These are phyloP conservation scores for Pleurozium schreberi DNA, from an alignment of 225 moss, liverwort and hornwort species.

Conservation along the genomic window DNA sequence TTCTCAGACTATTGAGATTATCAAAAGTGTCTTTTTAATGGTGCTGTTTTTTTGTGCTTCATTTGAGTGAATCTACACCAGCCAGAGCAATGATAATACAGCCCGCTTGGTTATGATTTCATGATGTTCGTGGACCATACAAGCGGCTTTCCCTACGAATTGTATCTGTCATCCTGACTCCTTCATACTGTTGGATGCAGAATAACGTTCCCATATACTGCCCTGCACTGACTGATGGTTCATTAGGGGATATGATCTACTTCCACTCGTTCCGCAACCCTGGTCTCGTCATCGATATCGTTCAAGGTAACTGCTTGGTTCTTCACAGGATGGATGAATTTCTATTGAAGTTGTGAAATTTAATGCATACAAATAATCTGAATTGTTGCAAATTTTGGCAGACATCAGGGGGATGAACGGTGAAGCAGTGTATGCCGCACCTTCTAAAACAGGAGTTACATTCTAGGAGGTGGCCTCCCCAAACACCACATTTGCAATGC, in stretches of 20 bases:
- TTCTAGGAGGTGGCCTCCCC: constrained; percentile 88
- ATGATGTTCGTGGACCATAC: neutral
- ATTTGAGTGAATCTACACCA: neutral
- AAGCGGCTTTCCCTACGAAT: neutral
- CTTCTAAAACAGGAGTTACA: constrained; percentile 73
- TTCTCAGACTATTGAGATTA: neutral
- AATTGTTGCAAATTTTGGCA: constrained; percentile 15
- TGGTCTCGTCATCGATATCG: constrained; percentile 84
- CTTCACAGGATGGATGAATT: neutral
- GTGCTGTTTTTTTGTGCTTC: neutral
- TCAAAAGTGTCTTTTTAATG: neutral
- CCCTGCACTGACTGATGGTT: constrained; percentile 95
- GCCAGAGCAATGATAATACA: neutral
- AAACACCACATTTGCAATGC: constrained; percentile 99
- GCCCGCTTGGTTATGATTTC: neutral
- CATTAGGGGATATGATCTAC: constrained; percentile 95
- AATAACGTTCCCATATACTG: constrained; percentile 82
- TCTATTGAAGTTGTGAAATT: neutral
- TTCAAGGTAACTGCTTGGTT: constrained; percentile 40
- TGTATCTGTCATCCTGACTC: neutral
- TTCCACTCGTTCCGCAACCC: constrained; percentile 90
- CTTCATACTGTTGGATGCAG: constrained; percentile 19
- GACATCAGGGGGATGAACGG: constrained; percentile 81
- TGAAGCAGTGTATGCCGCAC: constrained; percentile 59
- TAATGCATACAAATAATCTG: neutral